Conservation (phyloP, 1,139 yeast species). For the Geotrichum macrosporum region DNA sequence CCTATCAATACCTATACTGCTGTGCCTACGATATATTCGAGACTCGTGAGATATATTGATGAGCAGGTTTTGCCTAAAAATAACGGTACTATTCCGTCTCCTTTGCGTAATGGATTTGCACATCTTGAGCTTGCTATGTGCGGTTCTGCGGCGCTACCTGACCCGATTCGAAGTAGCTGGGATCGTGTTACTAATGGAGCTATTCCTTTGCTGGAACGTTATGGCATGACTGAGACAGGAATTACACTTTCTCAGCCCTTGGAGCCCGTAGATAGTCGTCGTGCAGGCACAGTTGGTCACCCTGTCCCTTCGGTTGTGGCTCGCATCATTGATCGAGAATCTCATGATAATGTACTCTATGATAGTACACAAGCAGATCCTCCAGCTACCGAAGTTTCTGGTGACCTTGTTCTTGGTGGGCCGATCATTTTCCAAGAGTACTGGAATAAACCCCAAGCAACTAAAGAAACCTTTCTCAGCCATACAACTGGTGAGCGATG, state of each 20-base stretch:
- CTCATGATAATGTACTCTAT: conserved; percentile 27
- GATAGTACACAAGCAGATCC: conserved; percentile 14
- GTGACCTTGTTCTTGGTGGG: conserved; percentile 37
- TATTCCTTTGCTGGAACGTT: conserved; percentile 38
- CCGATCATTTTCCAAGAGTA: conserved; percentile 37
- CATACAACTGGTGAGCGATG: conserved; percentile 29
- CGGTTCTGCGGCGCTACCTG: conserved; percentile 41
- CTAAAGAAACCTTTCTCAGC: conserved; percentile 31
- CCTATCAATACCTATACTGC: conserved; percentile 39
- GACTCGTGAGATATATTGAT: conserved; percentile 30
- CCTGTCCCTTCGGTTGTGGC: conserved; percentile 38
- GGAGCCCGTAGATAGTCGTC: conserved; percentile 28
- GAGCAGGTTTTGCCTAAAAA: conserved; percentile 19
- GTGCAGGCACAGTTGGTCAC: conserved; percentile 37
- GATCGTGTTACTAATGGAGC: conserved; percentile 33
- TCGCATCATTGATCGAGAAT: conserved; percentile 33
- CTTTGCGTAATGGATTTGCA: conserved; percentile 24
- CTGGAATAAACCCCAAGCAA: conserved; percentile 37
- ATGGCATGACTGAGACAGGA: conserved; percentile 42
- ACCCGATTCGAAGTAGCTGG: conserved; percentile 37
- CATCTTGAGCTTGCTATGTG: conserved; percentile 36
- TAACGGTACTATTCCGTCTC: conserved; percentile 18
- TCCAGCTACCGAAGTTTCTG: conserved; percentile 26
- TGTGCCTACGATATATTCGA: conserved; percentile 40
- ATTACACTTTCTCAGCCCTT: conserved; percentile 39